Evolutionary conservation across 352 stramenopile species (phyloP), one percentile per base, ranked within the genome.

Genomic region (Pythium rhizo-oryzae): DNA sequence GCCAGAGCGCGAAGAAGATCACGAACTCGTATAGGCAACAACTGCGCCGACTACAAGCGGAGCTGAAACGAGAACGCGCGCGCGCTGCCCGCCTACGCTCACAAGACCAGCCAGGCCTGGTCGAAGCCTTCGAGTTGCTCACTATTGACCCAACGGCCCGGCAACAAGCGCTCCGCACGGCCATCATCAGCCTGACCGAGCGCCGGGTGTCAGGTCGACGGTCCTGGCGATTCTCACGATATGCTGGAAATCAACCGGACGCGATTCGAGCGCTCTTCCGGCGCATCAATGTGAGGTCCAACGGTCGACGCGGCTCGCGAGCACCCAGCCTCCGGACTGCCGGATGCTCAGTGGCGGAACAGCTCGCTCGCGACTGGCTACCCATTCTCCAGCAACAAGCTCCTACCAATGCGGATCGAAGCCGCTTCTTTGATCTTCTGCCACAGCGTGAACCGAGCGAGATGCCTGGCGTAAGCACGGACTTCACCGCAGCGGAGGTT

Each of bases 301-400:
- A 41, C 24, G 51, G 51, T 2, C 25, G 51, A 24, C 13, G 30
- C 3, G 44, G 16, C 25, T 9, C 18, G n/a, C 25, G 51, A 18
- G 9, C 16, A 2, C 3, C 25, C 2, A 24, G 6, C 28, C 15
- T 12, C 18, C 30, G 4, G 24, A 24, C 21, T 19, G 8, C 12
- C 15, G 51, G 51, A 13, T 16, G 35, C 2, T 12, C 21, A 3
- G 28, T 44, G 1, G 51, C 51, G 8, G 25, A 43, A 3, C 11
- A 24, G 13, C 51, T 58, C 3, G 51, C 13, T 1, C 6, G 15
- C 28, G 51, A 58, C 18, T 58, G 51, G 51, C 11, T 4, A 11
- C 54, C 54, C 1, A 50, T 49, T n/a, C n/a, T 60, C 19, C 54
- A 60, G n/a, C 54, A 60, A 35, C 16, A 19, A 19, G 28, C 54